Evolutionary conservation across 2,329 filamentous ascomycete genomes (phyloP).

Genomic region (Penicillium crustosum): DNA sequence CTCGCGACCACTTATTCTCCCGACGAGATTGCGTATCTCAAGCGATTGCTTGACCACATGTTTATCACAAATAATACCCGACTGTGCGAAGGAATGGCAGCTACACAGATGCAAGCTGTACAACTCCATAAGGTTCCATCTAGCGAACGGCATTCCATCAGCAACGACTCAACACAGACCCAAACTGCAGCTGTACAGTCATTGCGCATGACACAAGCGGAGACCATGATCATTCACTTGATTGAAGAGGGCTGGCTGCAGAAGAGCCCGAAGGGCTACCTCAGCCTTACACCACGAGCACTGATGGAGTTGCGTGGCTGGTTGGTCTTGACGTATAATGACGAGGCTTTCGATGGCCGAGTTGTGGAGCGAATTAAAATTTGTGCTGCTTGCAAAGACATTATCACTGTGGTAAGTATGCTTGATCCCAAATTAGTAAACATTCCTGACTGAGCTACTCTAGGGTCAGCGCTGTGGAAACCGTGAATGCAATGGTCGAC

Average conservation of each 20-base stretch:
- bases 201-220: constrained; percentile 75
- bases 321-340: constrained; percentile 88
- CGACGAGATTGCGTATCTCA: constrained; percentile 87
- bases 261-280: constrained; percentile 69
- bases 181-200: constrained; percentile 46
- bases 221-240: constrained; percentile 67
- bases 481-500: constrained; percentile 64
- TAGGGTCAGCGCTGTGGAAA: constrained; percentile 73
- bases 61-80: constrained; percentile 84
- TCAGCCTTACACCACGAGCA: constrained; percentile 71
- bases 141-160: constrained; percentile 44
- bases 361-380: constrained; percentile 73
- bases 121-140: constrained; percentile 58
- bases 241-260: constrained; percentile 84
- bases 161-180: constrained; percentile 38
- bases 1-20: constrained; percentile 76
- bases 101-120: constrained; percentile 75
- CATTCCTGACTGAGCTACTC: constrained; percentile 4
- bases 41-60: constrained; percentile 83
- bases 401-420: constrained; percentile 68
- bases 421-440: not conserved
- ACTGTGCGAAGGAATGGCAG: constrained; percentile 77
- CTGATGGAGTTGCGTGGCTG: constrained; percentile 83
- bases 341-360: constrained; percentile 57
- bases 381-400: constrained; percentile 84